Conservation (phyloP, 208 protist species). For the Kentomonas sorsogonicus region DNA sequence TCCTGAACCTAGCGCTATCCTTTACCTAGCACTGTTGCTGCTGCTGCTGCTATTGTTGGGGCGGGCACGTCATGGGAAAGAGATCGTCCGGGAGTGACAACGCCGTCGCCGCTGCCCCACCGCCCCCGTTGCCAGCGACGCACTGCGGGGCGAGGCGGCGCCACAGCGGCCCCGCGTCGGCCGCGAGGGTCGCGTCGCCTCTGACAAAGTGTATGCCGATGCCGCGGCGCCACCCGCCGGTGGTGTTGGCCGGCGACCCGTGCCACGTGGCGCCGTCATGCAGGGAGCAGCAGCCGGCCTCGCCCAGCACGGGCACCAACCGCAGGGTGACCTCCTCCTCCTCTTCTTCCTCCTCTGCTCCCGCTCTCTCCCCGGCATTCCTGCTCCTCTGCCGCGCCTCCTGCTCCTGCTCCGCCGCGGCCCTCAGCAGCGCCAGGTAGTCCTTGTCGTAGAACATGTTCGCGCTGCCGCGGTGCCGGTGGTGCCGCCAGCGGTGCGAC, state of each 20-base stretch:
- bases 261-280: slow-evolving; percentile 36
- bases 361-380: neutral
- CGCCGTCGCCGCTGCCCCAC: too few relatives aligned
- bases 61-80: too few relatives aligned
- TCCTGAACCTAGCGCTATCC: too few relatives aligned
- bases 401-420: slow-evolving; percentile 17
- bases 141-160: too few relatives aligned
- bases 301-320: slow-evolving; percentile 19
- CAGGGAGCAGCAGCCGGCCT: slow-evolving; percentile 22
- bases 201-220: slow-evolving; percentile 36
- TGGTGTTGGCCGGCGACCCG: slow-evolving; percentile 21
- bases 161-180: slow-evolving; percentile 19
- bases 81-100: too few relatives aligned
- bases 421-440: slow-evolving; percentile 25
- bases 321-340: too few relatives aligned
- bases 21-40: neutral
- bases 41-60: too few relatives aligned
- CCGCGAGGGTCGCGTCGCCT: slow-evolving; percentile 18
- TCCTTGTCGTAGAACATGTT: slow-evolving; percentile 40
- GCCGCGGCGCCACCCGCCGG: slow-evolving; percentile 18
- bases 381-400: neutral
- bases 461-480: slow-evolving; percentile 23
- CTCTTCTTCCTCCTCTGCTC: neutral
- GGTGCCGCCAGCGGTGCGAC: slow-evolving; percentile 24
- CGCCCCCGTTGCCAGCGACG: too few relatives aligned